phyloP scores from a whole-genome alignment of 2,329 filamentous ascomycete species.

The Fusarium sp. region DNA sequence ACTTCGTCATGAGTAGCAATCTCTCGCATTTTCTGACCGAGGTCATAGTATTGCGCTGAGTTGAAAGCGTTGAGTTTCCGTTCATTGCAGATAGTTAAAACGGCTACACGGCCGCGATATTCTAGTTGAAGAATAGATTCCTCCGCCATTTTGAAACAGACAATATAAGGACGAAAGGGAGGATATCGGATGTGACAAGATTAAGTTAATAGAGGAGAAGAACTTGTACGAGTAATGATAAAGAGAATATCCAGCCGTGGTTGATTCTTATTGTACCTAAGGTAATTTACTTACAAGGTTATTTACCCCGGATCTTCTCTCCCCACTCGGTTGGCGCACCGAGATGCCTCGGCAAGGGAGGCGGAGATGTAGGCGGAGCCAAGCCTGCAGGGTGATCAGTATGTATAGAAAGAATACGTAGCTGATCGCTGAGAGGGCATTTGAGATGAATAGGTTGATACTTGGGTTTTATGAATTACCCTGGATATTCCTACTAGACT shows the following conservation, averaged over 20 bases:
- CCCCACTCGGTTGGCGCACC: slow-evolving; percentile 6
- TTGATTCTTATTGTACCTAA: slow-evolving; percentile 12
- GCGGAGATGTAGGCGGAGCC: slow-evolving; percentile 8
- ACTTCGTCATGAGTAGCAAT: slow-evolving; percentile 84
- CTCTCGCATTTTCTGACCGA: slow-evolving; percentile 80
- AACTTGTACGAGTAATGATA: background rate
- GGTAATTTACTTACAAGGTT: slow-evolving; percentile 18
- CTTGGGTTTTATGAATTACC: background rate
- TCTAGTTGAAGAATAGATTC: slow-evolving; percentile 53
- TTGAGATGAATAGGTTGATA: background rate
- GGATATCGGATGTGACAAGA: too few species aligned
- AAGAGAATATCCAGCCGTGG: background rate
- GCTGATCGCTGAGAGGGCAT: background rate
- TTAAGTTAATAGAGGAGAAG: background rate
- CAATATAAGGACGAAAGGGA: too few species aligned
- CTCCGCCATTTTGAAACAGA: slow-evolving; percentile 25
- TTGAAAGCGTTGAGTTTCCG: slow-evolving; percentile 89
- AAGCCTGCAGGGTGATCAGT: background rate
- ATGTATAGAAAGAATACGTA: background rate
- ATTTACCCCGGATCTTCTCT: slow-evolving; percentile 28
- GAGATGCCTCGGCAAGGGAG: slow-evolving; percentile 21
- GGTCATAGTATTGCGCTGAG: slow-evolving; percentile 79
- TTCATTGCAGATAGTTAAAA: slow-evolving; percentile 87
- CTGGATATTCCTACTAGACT: background rate
- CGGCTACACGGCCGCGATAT: slow-evolving; percentile 63